phyloP scores from a whole-genome alignment of 2,329 filamentous ascomycete genomes.

The Ceratocystis harringtonii region DNA sequence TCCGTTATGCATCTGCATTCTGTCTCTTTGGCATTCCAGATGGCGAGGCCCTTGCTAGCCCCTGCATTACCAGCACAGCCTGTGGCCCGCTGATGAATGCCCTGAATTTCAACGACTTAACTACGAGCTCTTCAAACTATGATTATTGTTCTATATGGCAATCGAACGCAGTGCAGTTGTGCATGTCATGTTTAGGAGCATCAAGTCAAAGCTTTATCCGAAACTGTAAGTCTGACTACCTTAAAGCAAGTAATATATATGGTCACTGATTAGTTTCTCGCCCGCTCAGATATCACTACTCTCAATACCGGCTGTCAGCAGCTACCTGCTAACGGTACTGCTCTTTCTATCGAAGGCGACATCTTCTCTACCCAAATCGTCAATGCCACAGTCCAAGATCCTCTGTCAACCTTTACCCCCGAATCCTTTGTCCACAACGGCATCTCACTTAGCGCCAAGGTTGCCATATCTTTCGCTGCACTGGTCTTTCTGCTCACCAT shows the following conservation, averaged over 20 bases:
- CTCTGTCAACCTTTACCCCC: constrained; percentile 27
- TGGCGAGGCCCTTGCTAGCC: constrained; percentile 27
- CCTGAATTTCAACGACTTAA: constrained; percentile 36
- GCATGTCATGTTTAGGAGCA: constrained; percentile 33
- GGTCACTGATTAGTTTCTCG: neutral
- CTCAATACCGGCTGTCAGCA: constrained; percentile 43
- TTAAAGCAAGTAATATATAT: neutral
- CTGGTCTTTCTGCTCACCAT: constrained; percentile 34
- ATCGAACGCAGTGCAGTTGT: constrained; percentile 28
- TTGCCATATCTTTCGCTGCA: constrained; percentile 41
- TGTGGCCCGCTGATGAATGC: constrained; percentile 35
- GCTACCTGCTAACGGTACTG: constrained; percentile 31
- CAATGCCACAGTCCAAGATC: constrained; percentile 36
- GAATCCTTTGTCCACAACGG: constrained; percentile 31
- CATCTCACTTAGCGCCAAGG: constrained; percentile 38
- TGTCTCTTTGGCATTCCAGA: constrained; percentile 39
- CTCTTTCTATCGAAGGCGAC: constrained; percentile 35
- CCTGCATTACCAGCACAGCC: constrained; percentile 41
- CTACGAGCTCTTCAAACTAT: constrained; percentile 31
- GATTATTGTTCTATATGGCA: constrained; percentile 41
- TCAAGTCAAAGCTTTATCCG: constrained; percentile 29
- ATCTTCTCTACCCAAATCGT: constrained; percentile 36
- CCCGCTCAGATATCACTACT: constrained; percentile 31
- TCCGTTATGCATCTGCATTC: constrained; percentile 39
- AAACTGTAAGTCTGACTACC: constrained; percentile 34